Evolutionary conservation across 768 basidiomycete species (phyloP).

Genomic region (Russula lepida): DNA sequence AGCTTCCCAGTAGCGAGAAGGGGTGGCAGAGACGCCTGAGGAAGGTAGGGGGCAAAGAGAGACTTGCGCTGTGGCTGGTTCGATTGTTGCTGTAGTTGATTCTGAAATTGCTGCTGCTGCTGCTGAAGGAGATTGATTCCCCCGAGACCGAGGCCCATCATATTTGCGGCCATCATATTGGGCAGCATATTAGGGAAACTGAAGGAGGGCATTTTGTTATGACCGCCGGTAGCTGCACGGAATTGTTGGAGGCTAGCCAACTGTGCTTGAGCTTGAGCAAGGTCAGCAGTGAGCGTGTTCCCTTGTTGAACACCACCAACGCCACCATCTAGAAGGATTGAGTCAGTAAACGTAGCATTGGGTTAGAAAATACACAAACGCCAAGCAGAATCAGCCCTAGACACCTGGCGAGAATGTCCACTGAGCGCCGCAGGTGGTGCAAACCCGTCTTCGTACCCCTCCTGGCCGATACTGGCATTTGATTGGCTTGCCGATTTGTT

Average conservation of each 20-base stretch:
- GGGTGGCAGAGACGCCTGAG: slow-evolving; percentile 94
- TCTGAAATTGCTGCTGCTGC: slow-evolving; percentile 91
- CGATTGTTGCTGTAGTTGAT: slow-evolving; percentile 88
- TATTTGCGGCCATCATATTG: slow-evolving; percentile 94
- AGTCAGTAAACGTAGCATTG: slow-evolving; percentile 4
- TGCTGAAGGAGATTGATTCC: slow-evolving; percentile 84
- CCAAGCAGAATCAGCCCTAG: slow-evolving; percentile 79
- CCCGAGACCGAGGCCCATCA: slow-evolving; percentile 83
- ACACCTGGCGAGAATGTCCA: slow-evolving; percentile 66
- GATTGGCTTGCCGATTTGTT: slow-evolving; percentile 56
- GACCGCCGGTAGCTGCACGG: slow-evolving; percentile 88
- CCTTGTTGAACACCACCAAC: slow-evolving; percentile 53
- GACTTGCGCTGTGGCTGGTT: slow-evolving; percentile 94
- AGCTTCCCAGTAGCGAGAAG: slow-evolving; percentile 94
- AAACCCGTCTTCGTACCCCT: slow-evolving; percentile 78
- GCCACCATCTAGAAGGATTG: slow-evolving; percentile 50
- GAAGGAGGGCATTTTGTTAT: slow-evolving; percentile 95
- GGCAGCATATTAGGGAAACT: slow-evolving; percentile 98
- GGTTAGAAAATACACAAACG: slow-evolving; percentile 56
- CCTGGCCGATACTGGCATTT: slow-evolving; percentile 45
- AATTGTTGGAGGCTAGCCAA: slow-evolving; percentile 94
- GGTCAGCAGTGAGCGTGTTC: slow-evolving; percentile 66
- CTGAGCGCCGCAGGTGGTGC: slow-evolving; percentile 48
- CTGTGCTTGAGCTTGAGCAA: slow-evolving; percentile 96
- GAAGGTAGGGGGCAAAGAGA: slow-evolving; percentile 96